Evolutionary conservation across 331 rosid genomes (phyloP), one percentile per base, ranked within the genome.

Genomic region (Phaseolus coccineus): DNA sequence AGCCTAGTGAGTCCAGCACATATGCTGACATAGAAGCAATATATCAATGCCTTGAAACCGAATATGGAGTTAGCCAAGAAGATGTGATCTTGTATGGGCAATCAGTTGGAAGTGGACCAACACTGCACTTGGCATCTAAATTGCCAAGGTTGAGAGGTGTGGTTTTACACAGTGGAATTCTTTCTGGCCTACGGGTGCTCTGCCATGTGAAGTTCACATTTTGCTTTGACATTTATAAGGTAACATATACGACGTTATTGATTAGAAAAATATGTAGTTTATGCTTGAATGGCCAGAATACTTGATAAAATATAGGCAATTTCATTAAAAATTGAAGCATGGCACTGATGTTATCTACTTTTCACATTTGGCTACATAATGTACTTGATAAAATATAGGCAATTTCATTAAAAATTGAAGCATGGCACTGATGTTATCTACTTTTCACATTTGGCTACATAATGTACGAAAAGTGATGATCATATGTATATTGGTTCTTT

Each of bases 41-140:
- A 28, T 96, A 96, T 75, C 95, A 90, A 83, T 93, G 98, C 87
- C 98, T 96, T 44, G 94, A 91, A 84, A 90, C 92, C 1, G 87
- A 90, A 77, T 96, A 93, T 72, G 99, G 99, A 77, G 94, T 93
- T 53, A 85, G 98, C 89, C 99, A 96, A 70, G 99, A 96, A 88
- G 96, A 96, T 39, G 72, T 96, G 30, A 91, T 96, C 87, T 89
- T 93, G 83, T 96, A 96, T 40, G 99, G 99, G 50, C 99, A 93
- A 78, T 96, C 99, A 8, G 97, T 96, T 71, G 99, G 99, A 80
- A 96, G 98, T 67, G 99, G 98, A 58, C 98, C 99, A 13, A 96
- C 99, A n/a, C 80, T 93, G 79, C 99, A 96, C 77, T 89, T 96
- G 93, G 99, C 99, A 13, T 80, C 99, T 69, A 96, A 93, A 56